phyloP scores from a whole-genome alignment of 2,329 filamentous ascomycete species.

The Fusarium annulatum region DNA sequence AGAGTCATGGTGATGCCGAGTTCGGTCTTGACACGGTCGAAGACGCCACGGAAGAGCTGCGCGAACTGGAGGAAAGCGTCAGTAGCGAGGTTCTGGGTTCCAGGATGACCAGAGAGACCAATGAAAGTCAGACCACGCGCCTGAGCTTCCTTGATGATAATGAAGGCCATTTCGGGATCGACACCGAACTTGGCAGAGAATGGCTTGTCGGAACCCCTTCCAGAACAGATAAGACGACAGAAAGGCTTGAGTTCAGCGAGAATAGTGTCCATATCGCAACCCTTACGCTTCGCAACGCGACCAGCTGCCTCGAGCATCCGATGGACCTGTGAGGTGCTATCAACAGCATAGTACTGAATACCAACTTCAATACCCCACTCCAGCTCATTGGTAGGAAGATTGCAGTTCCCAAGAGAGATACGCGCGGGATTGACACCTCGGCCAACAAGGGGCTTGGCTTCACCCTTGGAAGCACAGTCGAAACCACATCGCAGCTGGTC shows the following conservation, averaged over 20 bases:
- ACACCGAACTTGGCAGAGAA: background rate
- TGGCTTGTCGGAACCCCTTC: background rate
- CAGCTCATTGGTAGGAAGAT: background rate
- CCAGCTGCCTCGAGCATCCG: background rate
- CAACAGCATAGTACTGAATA: background rate
- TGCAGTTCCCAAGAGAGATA: background rate
- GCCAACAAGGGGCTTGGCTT: background rate
- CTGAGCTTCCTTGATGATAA: background rate
- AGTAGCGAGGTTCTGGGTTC: background rate
- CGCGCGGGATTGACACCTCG: background rate
- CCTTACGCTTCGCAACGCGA: background rate
- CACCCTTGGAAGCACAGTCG: background rate
- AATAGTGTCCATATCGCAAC: background rate
- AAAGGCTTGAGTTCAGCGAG: background rate
- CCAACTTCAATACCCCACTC: background rate
- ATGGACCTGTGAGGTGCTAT: background rate
- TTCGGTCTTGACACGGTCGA: background rate
- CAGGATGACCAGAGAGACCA: background rate
- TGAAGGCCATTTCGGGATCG: background rate
- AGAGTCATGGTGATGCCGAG: background rate
- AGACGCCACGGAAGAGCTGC: background rate
- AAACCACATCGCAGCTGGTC: background rate
- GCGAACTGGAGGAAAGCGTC: background rate
- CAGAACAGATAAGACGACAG: background rate
- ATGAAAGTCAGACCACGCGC: background rate